Percentiles rank a stretch among this genome's conserved stretches.
Conservation (phyloP, 441 rosid genomes). For the Aquilaria agallochum region DNA sequence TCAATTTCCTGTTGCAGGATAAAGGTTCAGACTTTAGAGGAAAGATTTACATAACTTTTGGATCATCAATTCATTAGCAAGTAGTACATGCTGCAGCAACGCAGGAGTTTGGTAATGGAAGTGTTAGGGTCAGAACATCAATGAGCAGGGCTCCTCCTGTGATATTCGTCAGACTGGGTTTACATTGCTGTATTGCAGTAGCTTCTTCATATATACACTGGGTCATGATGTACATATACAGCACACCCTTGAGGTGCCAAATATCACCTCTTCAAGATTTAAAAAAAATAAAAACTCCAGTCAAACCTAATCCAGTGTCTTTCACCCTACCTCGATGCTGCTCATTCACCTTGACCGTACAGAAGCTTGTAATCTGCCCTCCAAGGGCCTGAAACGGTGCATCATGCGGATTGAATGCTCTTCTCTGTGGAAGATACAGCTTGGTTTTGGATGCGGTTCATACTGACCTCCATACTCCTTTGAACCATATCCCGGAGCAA, state of each 20-base stretch:
- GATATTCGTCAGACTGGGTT: constrained; percentile 15
- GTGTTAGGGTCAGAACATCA: constrained; percentile 5
- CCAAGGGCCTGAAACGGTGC: neutral
- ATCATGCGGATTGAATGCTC: constrained; percentile 23
- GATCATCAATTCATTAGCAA: no score
- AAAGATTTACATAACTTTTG: no score
- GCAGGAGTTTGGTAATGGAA: neutral
- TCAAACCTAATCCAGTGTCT: constrained; percentile 19
- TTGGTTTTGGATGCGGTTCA: constrained; percentile 37
- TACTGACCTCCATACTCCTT: constrained; percentile 66
- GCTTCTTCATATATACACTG: constrained; percentile 24
- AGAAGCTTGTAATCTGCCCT: constrained; percentile 5
- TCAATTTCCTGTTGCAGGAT: no score
- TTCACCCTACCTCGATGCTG: constrained; percentile 10
- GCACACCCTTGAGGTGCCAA: constrained; percentile 23
- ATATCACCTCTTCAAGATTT: constrained; percentile 17
- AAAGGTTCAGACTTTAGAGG: no score
- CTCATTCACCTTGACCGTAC: constrained; percentile 20
- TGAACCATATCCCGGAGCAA: constrained; percentile 69
- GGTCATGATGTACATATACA: constrained; percentile 37
- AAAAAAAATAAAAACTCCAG: constrained; percentile 5
- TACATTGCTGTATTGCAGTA: constrained; percentile 17
- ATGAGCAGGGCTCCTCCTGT: constrained; percentile 7
- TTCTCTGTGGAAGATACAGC: constrained; percentile 38
- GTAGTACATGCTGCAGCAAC: neutral